These are phyloP conservation scores for Hamamelis virginiana DNA, from an alignment of 164 flowering plant species.

Conservation along the genomic window DNA sequence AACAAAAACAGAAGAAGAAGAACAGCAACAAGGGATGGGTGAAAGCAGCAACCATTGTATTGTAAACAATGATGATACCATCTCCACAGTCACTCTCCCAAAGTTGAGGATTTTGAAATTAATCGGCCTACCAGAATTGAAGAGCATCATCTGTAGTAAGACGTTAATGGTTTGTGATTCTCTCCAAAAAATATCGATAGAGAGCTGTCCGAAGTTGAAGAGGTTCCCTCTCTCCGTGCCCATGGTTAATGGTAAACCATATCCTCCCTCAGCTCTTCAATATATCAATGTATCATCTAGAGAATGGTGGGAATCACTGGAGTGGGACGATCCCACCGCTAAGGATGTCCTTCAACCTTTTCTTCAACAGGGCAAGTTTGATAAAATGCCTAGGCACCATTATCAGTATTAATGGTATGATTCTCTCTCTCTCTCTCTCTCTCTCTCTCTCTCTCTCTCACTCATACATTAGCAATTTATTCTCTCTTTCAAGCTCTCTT, in stretches of 20 bases:
- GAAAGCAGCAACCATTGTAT: neutral
- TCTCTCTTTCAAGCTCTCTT: no score
- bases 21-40: neutral
- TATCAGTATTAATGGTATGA: no score
- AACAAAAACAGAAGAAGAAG: neutral
- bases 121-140: neutral
- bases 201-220: neutral
- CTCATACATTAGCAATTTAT: no score
- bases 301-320: no score
- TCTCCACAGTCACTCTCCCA: conserved; percentile 2
- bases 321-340: no score
- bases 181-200: neutral
- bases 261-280: conserved; percentile 1
- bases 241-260: conserved; percentile 2
- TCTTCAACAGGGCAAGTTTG: no score
- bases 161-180: conserved; percentile 9
- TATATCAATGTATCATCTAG: no score
- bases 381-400: no score
- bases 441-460: no score
- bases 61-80: no score
- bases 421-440: no score
- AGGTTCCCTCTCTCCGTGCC: conserved; percentile 13
- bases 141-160: conserved; percentile 7
- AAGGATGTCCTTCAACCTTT: no score
- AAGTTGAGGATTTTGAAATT: conserved; percentile 6